Conservation (phyloP, 768 basidiomycete species). For the Boletus patriciae region DNA sequence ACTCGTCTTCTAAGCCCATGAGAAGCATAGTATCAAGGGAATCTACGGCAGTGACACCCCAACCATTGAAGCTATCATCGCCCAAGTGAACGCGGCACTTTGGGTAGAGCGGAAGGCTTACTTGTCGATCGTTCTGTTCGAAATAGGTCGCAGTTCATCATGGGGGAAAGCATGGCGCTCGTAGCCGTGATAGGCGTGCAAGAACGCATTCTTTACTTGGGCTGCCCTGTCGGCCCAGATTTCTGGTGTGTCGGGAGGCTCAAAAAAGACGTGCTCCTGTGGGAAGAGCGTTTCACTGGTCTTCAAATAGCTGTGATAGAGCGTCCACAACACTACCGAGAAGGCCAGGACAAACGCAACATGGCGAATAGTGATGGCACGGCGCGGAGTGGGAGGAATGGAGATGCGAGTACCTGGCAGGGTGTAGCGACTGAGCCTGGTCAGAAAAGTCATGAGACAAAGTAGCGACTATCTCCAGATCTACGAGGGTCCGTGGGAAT, state of each 20-base stretch:
- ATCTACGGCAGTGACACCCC: slow-evolving; percentile 78
- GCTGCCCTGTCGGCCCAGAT: slow-evolving; percentile 55
- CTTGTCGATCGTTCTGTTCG: slow-evolving; percentile 50
- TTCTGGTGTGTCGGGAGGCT: slow-evolving; percentile 31
- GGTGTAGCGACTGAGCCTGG: neutral
- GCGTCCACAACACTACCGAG: slow-evolving; percentile 18
- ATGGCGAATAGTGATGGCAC: slow-evolving; percentile 25
- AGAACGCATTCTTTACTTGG: slow-evolving; percentile 60
- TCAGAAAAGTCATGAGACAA: slow-evolving; percentile 10
- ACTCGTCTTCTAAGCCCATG: slow-evolving; percentile 75
- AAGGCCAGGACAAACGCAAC: slow-evolving; percentile 16
- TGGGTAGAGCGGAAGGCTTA: slow-evolving; percentile 29
- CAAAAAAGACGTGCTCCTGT: slow-evolving; percentile 18
- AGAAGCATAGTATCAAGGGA: slow-evolving; percentile 84
- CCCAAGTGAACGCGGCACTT: neutral
- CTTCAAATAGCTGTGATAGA: slow-evolving; percentile 15
- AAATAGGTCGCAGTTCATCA: slow-evolving; percentile 62
- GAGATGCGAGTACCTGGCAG: neutral
- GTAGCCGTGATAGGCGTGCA: slow-evolving; percentile 69
- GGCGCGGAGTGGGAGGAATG: slow-evolving; percentile 9
- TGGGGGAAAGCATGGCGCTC: slow-evolving; percentile 57
- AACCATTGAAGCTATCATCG: slow-evolving; percentile 68
- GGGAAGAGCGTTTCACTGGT: neutral
- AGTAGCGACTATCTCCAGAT: too few species aligned
- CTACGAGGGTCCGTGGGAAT: slow-evolving; percentile 5